Base-by-base conservation (phyloP, 1,139 yeast species). In the Candida freyschussii region DNA sequence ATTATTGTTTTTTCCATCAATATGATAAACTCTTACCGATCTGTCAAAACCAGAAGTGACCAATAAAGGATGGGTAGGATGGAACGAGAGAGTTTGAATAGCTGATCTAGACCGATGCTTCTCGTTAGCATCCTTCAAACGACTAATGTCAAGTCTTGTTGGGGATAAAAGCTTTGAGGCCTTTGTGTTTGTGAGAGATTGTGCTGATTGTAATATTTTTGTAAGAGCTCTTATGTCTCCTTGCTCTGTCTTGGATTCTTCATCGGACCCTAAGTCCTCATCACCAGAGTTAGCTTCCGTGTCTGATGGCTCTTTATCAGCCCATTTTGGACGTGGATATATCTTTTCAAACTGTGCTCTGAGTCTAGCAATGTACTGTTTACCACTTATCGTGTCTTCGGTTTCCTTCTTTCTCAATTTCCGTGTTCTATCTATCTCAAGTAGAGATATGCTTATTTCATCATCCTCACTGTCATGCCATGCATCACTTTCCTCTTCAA, bases 381-480 rank as follows among this genome's bases (percentile, higher is more conserved):
- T 67, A 9, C 96, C 96, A 44, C 41, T 56, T 16, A 91, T 63
- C 3, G 53, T 49, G 22, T 72, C 63, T 44, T 91, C 96, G 4
- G 61, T 59, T 41, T 75, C 80, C 0, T 70, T 56, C 34, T 69
- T 68, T 48, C 96, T 72, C 47, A 93, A 67, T 60, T 91, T 91
- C 49, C 75, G 78, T 30, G 82, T 59, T 47, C 72, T 75, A 45
- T 78, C 81, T 1, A 79, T 65, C 2, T 73, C 56, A 7, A 66
- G 58, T 19, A 93, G 60, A 2, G 94, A 75, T 6, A 91, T 68
- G 15, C 63, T 63, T 17, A 84, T 50, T 34, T 67, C 67, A 45
- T 89, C 97, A 56, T 91, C 98, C 53, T 91, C 98, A 40, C 94
- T 81, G 59, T 91, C 99, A 13, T 61, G 60, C 99, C 99, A 93